These are phyloP conservation scores for Iris macrosiphon DNA, from an alignment of 106 monocot genomes.

Conservation along the genomic window DNA sequence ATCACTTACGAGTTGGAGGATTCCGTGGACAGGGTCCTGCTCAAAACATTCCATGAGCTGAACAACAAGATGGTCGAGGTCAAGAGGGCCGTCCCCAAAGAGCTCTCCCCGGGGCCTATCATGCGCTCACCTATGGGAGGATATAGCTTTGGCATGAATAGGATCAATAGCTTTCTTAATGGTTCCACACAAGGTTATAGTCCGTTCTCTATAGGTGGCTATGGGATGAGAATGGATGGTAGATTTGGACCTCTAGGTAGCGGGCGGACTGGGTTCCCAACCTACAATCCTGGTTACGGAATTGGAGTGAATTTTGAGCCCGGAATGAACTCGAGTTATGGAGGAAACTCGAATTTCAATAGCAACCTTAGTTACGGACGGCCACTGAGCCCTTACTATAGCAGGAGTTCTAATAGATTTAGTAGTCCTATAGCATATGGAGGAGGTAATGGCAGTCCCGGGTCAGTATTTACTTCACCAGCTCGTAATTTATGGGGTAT, in stretches of 20 bases:
- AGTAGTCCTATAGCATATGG: constrained; percentile 35
- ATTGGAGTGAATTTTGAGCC: constrained; percentile 70
- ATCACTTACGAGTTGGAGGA: constrained; percentile 38
- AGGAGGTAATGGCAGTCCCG: constrained; percentile 30
- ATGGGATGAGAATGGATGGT: constrained; percentile 72
- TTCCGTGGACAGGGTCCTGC: constrained; percentile 23
- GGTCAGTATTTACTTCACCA: constrained; percentile 43
- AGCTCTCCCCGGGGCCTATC: constrained; percentile 36
- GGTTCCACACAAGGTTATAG: constrained; percentile 41
- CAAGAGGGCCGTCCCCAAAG: constrained; percentile 34
- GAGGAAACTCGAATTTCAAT: constrained; percentile 35
- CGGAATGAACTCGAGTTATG: constrained; percentile 41
- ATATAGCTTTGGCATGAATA: constrained; percentile 28
- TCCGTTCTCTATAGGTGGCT: constrained; percentile 44
- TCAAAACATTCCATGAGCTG: constrained; percentile 32
- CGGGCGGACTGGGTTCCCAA: constrained; percentile 42
- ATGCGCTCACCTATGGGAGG: constrained; percentile 23
- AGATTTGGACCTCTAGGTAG: constrained; percentile 46
- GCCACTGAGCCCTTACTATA: constrained; percentile 36
- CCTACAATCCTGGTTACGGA: constrained; percentile 62
- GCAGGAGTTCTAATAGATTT: constrained; percentile 44
- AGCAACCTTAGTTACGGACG: constrained; percentile 39
- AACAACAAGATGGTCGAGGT: constrained; percentile 42
- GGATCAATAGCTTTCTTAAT: constrained; percentile 35
- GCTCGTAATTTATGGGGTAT: constrained; percentile 57